Conservation (phyloP, 2,329 filamentous ascomycete species). For the Colletotrichum sp. region DNA sequence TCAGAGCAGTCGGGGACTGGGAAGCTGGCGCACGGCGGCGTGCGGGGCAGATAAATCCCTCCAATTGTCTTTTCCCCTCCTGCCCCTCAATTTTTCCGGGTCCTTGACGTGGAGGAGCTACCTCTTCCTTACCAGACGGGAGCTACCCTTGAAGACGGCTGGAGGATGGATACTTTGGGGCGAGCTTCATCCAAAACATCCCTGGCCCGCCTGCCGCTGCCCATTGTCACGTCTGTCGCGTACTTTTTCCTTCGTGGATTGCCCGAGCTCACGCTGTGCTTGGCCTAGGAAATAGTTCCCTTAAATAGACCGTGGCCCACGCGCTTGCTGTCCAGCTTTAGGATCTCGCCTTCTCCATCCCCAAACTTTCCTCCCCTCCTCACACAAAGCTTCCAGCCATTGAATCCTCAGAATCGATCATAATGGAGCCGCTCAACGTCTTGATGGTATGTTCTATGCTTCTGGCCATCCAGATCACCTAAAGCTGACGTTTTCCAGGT, state of each 20-base stretch:
- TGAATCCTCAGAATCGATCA: conserved; percentile 20
- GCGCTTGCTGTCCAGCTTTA: neutral
- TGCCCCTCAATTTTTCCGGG: conserved; percentile 44
- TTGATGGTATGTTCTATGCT: conserved; percentile 64
- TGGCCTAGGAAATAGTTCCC: neutral
- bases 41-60: conserved; percentile 23
- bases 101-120: neutral
- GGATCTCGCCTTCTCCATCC: neutral
- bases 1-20: neutral
- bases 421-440: conserved; percentile 67
- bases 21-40: conserved; percentile 15
- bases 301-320: conserved; percentile 10
- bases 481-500: conserved; percentile 53
- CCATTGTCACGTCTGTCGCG: neutral
- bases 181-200: conserved; percentile 14
- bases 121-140: neutral
- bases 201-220: neutral
- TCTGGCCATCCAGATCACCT: neutral
- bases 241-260: conserved; percentile 1
- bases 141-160: neutral
- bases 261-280: neutral
- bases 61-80: conserved; percentile 26
- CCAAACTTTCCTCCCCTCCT: neutral
- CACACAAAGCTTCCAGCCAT: neutral
- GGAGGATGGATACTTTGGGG: neutral